Evolutionary conservation across 2,329 filamentous ascomycete genomes (phyloP).

Genomic region (Exophiala alcalophila): DNA sequence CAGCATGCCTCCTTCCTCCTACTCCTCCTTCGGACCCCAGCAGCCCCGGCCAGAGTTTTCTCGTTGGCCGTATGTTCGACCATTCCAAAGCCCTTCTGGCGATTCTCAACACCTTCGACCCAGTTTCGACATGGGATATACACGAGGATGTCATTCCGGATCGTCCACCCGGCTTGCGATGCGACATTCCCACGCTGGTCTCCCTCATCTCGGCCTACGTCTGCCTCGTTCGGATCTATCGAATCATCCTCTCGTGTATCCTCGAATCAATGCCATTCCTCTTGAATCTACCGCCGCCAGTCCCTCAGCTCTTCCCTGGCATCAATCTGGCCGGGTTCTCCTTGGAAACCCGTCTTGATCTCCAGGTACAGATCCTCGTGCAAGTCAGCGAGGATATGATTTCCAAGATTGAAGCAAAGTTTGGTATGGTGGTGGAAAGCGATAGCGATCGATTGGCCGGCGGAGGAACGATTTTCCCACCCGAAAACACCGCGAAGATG

Average conservation of each 20-base stretch:
- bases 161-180: too few relatives aligned
- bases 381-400: constrained; percentile 13
- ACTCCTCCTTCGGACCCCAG: constrained; percentile 2
- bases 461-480: not conserved
- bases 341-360: constrained; percentile 6
- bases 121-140: not conserved
- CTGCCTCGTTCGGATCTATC: constrained; percentile 10
- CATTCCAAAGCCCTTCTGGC: constrained; percentile 9
- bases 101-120: constrained; percentile 7
- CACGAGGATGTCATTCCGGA: too few relatives aligned
- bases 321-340: constrained; percentile 14
- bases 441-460: not conserved
- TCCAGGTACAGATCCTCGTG: constrained; percentile 14
- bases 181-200: constrained; percentile 8
- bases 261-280: constrained; percentile 13
- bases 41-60: not conserved
- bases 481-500: constrained; percentile 2
- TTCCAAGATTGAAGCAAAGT: constrained; percentile 6
- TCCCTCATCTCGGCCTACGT: constrained; percentile 11
- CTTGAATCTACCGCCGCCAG: not conserved
- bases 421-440: constrained; percentile 2
- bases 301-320: constrained; percentile 10
- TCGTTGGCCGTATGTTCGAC: constrained; percentile 12
- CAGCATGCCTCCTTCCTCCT: constrained; percentile 5
- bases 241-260: constrained; percentile 12